Evolutionary conservation across 306 rosid species (phyloP), one percentile per base, ranked within the genome.

Genomic region (Pterocarpus macrocarpus): DNA sequence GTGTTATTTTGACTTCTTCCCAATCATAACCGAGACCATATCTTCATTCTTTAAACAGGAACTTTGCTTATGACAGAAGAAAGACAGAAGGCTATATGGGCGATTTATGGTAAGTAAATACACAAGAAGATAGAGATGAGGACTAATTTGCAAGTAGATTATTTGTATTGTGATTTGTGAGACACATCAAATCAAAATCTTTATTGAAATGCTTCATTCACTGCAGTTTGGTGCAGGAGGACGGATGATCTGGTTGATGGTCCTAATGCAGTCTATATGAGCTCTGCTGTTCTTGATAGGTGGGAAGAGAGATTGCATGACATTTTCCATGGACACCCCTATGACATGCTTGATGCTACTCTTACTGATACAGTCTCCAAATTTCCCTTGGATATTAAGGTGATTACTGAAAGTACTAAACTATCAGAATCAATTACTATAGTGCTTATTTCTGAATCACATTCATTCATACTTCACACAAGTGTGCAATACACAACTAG

Each of bases 181-280:
- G 47, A 43, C 55, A 49, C 35, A 30, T 34, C 3, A 9, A 44
- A 0, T 35, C 1, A 49, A 62, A 33, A 52, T 28, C 3, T 72
- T 30, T 10, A 61, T 36, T 81, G 56, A 84, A 58, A 77, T 36
- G 2, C 13, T 72, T 4, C 57, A 12, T 72, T 3, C 16, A 57
- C 10, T 78, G 71, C 79, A 94, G 98, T 92, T 80, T 95, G 97
- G 98, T 92, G 97, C 80, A 90, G 98, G 82, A 91, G 98, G 80
- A 91, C 97, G 36, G 98, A 95, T 86, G 97, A 92, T 45, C 81
- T 92, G 10, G 97, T 95, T 34, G 97, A 95, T 53, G 97, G 95
- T 41, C 98, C 98, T 2, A 92, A 94, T 59, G 90, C 98, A 4
- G 90, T 1, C 1, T 79, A 84, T 71, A 90, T 90, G 94, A 90